A percentile compares a stretch with the other conserved stretches of the same genome.
These are phyloP conservation scores for Cryptococcus sp. DNA, from an alignment of 1,284 basidiomycete genomes.

Conservation along the genomic window DNA sequence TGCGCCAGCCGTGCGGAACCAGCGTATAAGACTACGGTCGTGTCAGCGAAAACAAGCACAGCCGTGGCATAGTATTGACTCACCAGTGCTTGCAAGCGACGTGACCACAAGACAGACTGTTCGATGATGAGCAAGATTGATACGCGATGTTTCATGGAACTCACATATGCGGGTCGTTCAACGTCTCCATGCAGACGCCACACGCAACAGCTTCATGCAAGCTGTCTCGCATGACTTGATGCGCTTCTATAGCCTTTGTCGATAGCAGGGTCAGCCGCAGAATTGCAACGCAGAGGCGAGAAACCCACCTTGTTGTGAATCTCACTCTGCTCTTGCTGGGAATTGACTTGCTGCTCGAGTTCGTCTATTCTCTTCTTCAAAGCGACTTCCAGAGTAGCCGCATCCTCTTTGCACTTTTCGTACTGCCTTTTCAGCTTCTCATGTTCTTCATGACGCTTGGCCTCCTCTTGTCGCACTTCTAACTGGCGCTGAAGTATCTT, in stretches of 20 bases:
- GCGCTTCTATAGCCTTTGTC: constrained; percentile 26
- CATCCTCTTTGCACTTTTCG: not conserved
- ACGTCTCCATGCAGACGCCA: constrained; percentile 44
- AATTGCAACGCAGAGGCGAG: not conserved
- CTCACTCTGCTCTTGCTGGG: constrained; percentile 7
- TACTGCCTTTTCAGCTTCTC: not conserved
- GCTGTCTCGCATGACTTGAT: constrained; percentile 29
- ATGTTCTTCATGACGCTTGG: constrained; percentile 13
- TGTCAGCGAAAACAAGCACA: not conserved
- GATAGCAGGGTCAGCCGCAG: not conserved
- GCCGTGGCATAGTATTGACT: constrained; percentile 2
- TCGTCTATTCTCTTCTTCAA: constrained; percentile 11
- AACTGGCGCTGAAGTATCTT: too few species aligned
- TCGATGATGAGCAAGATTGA: not conserved
- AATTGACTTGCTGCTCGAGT: constrained; percentile 14
- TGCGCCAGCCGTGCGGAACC: constrained; percentile 47
- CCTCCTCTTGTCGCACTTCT: constrained; percentile 4
- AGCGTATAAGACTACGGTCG: constrained; percentile 32
- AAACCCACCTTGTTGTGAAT: constrained; percentile 9
- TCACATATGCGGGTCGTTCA: constrained; percentile 50
- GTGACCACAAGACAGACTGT: constrained; percentile 49
- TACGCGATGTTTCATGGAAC: constrained; percentile 5
- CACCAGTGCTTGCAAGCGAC: constrained; percentile 47
- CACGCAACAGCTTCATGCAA: constrained; percentile 43
- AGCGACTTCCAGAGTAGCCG: constrained; percentile 3